These are phyloP conservation scores for Pseudogymnoascus sp. DNA, from an alignment of 2,329 filamentous ascomycete genomes.

Conservation along the genomic window DNA sequence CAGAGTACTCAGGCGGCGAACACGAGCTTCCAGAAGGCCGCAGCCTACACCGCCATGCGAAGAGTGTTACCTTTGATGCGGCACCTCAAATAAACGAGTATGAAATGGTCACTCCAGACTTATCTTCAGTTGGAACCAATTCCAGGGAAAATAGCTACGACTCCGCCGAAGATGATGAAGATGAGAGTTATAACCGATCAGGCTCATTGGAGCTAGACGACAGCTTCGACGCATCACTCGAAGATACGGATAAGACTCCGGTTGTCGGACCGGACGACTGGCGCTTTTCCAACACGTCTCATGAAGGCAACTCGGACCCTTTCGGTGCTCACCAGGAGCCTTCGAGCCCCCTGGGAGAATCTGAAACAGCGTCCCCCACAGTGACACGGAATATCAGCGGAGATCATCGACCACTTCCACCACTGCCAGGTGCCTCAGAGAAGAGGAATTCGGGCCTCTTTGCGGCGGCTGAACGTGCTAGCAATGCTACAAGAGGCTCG, in stretches of 20 bases:
- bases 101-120: constrained; percentile 92
- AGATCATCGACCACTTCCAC: constrained; percentile 77
- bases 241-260: constrained; percentile 94
- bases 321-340: constrained; percentile 19
- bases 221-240: constrained; percentile 90
- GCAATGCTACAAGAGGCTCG: constrained; percentile 56
- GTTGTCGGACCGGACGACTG: constrained; percentile 97
- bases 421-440: constrained; percentile 58
- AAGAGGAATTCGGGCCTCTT: constrained; percentile 44
- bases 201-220: constrained; percentile 57
- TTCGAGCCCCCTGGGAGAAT: constrained; percentile 50
- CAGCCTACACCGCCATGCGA: constrained; percentile 72
- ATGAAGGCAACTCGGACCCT: constrained; percentile 13
- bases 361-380: constrained; percentile 20
- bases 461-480: constrained; percentile 63
- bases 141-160: constrained; percentile 93
- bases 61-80: constrained; percentile 94
- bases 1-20: constrained; percentile 54
- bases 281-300: constrained; percentile 59
- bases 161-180: constrained; percentile 66
- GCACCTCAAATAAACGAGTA: constrained; percentile 95
- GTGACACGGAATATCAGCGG: constrained; percentile 58
- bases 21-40: constrained; percentile 55
- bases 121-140: constrained; percentile 83
- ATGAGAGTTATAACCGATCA: constrained; percentile 44